Base-by-base conservation (phyloP, 306 rosid genomes). In the Vigna unguiculata region DNA sequence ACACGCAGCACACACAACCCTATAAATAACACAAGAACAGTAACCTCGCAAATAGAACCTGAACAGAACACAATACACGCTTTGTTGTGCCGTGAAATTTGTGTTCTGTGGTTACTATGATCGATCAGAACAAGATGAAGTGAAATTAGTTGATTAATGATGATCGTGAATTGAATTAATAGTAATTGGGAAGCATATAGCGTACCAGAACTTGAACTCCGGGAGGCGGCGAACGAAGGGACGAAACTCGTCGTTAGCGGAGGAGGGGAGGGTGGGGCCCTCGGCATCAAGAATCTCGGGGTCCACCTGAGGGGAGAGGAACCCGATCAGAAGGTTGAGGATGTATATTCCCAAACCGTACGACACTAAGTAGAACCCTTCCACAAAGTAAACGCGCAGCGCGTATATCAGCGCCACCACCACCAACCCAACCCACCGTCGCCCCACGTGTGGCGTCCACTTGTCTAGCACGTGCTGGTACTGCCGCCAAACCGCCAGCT, bases 191-290 rank as follows among this genome's bases (percentile, higher is more conserved):
- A 74, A 63, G 4, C 40, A 24, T 15, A 0, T 10, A 74, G 24
- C 19, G 25, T 74, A 94, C 98, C 97, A 94, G 96, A 94, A 91
- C 69, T 94, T 94, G 83, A 94, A 94, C 87, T 94, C 97, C 0
- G 98, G 98, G 14, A 94, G 90, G 58, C 98, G 90, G 36, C 98
- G 98, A 80, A 94, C 97, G 59, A 94, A 94, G 43, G 98, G 98
- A 12, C 98, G 98, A 64, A 91, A 93, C 82, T 93, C 96, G 53
- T 93, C 97, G 65, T 96, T 87, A 54, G 88, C 87, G 43, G 93
- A 71, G 34, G 96, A 84, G 3, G 98, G 98, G 12, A 94, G 96
- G 7, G 86, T 58, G 40, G 98, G 97, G 9, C 97, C 97, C 4
- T 88, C 91, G 43, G 89, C 67, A 66, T 87, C 86, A 38, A 65